Conservation (phyloP, 306 rosid species). For the Echinosophora koreensis region DNA sequence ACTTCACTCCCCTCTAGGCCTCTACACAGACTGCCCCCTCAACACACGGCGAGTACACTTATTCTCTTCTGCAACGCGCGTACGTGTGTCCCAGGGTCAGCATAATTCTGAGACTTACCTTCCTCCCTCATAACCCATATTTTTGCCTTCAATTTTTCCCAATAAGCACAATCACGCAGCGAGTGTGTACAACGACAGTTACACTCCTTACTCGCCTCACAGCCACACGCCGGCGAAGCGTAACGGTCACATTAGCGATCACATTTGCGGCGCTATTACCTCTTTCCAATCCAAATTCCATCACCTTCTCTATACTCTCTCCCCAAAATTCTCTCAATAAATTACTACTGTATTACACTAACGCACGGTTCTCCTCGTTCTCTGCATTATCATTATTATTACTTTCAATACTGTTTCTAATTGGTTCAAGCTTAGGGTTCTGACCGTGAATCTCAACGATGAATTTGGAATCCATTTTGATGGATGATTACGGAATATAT, state of each 20-base stretch:
- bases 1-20: no score
- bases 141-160: conserved; percentile 35
- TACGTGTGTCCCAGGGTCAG: conserved; percentile 7
- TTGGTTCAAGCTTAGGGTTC: conserved; percentile 24
- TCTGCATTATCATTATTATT: neutral
- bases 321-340: neutral
- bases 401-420: neutral
- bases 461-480: conserved; percentile 42
- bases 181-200: conserved; percentile 60
- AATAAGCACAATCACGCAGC: conserved; percentile 44
- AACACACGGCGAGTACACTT: no score
- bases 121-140: conserved; percentile 20
- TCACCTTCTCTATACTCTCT: no score
- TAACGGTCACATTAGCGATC: conserved; percentile 69
- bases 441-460: conserved; percentile 47
- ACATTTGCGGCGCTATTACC: conserved; percentile 12
- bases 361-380: neutral
- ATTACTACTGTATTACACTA: neutral
- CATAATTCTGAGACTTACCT: neutral
- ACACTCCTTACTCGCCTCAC: conserved; percentile 59
- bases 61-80: conserved; percentile 43
- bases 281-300: no score
- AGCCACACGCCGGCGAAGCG: conserved; percentile 34
- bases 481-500: conserved; percentile 14
- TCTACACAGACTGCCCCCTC: no score